These are phyloP conservation scores for Andrographis paniculata DNA, from an alignment of 305 asterid genomes.

Conservation along the genomic window DNA sequence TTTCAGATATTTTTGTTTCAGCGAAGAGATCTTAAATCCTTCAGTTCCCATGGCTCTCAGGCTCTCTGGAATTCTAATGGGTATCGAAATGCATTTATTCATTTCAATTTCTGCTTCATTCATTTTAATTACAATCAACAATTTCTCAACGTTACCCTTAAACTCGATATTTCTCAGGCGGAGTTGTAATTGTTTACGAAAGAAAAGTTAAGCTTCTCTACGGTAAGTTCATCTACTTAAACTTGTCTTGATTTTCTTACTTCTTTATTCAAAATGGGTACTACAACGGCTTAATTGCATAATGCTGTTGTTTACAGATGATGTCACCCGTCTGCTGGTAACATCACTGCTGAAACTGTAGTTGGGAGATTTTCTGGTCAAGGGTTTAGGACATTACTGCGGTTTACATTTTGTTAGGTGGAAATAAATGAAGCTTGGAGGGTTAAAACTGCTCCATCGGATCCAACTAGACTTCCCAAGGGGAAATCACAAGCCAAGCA, in stretches of 20 bases:
- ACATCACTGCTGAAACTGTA: slow-evolving; percentile 12
- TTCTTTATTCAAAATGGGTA: background rate
- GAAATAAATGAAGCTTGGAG: slow-evolving; percentile 93
- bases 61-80: slow-evolving; percentile 96
- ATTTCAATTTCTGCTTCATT: background rate
- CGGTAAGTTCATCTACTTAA: slow-evolving; percentile 35
- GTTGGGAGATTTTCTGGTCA: slow-evolving; percentile 6
- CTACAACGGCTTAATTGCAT: background rate
- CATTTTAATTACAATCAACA: too few relatives aligned
- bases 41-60: slow-evolving; percentile 95
- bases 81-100: slow-evolving; percentile 29
- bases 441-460: slow-evolving; percentile 45
- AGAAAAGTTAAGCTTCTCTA: slow-evolving; percentile 86
- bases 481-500: slow-evolving; percentile 74
- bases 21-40: slow-evolving; percentile 87
- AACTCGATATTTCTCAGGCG: slow-evolving; percentile 42
- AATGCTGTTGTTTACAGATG: slow-evolving; percentile 47
- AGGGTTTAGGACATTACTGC: slow-evolving; percentile 6
- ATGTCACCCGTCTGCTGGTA: slow-evolving; percentile 84
- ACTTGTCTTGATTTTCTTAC: background rate
- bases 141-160: background rate
- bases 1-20: slow-evolving; percentile 20
- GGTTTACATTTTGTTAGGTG: slow-evolving; percentile 37
- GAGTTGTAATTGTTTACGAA: slow-evolving; percentile 89
- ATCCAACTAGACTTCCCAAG: slow-evolving; percentile 67